Evolutionary conservation across 352 stramenopile genomes (phyloP), one percentile per base, ranked within the genome.

Genomic region (Thalassiosira mediterranea): DNA sequence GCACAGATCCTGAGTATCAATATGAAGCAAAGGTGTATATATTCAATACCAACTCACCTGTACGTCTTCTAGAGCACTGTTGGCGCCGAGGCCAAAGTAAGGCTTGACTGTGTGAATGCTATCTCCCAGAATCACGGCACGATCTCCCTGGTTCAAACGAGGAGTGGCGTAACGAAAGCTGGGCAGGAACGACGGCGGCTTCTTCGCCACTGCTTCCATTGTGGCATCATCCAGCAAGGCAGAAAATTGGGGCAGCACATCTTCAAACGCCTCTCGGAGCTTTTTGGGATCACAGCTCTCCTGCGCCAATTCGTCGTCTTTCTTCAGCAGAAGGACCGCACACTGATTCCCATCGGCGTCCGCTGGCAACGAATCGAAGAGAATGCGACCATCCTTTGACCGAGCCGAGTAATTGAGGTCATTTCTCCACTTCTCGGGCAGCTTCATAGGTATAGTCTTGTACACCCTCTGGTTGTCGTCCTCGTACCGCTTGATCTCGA

Each of bases 11-110:
- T n/a, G n/a, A n/a, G n/a, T n/a, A n/a, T n/a, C n/a, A n/a, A n/a
- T n/a, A n/a, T n/a, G n/a, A n/a, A n/a, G n/a, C n/a, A n/a, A n/a
- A n/a, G n/a, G n/a, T n/a, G n/a, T n/a, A n/a, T n/a, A n/a, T n/a
- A n/a, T n/a, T n/a, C n/a, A n/a, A n/a, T n/a, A n/a, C n/a, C n/a
- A n/a, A n/a, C 62, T 71, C 19, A 79, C 73, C 52, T 65, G 42
- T 29, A 94, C 89, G 73, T 95, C 90, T 84, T 95, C 87, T 38
- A 95, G 78, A 4, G 89, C 90, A 28, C 60, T 86, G 76, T 95
- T 95, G 3, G 90, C 88, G 23, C 91, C 91, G 2, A 95, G 59
- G 10, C 91, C 91, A 84, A 95, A 95, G 61, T 95, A 95, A 8
- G 91, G 91, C 67, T 95, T 94, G 10, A 94, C 88, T 23, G 87